A percentile compares a stretch with the other conserved stretches of the same genome.
Conservation (phyloP, 2,329 filamentous ascomycete genomes). For the Exophiala oligosperma region DNA sequence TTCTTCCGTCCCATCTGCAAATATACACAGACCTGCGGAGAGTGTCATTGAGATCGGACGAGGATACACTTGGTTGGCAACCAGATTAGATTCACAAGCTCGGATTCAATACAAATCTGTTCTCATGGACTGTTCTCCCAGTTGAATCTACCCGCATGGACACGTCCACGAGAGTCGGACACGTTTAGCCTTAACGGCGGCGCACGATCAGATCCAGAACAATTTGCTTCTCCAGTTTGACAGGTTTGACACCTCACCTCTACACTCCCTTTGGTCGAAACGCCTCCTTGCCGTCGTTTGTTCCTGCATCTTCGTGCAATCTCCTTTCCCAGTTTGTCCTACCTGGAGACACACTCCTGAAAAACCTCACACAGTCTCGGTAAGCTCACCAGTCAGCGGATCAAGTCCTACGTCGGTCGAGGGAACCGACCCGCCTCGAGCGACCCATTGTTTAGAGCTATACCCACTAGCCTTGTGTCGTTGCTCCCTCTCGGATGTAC, state of each 20-base stretch:
- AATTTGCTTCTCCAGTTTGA: slow-evolving; percentile 7
- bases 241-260: slow-evolving; percentile 10
- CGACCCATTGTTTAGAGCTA: too few relatives aligned
- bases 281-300: not conserved
- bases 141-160: not conserved
- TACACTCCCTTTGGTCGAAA: not conserved
- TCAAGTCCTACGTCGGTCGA: slow-evolving; percentile 10
- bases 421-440: not conserved
- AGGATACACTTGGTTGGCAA: not conserved
- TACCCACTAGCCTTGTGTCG: too few relatives aligned
- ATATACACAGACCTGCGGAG: not conserved
- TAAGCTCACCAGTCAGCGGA: not conserved
- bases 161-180: not conserved
- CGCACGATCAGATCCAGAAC: not conserved
- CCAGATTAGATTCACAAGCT: not conserved
- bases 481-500: slow-evolving; percentile 1
- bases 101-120: not conserved
- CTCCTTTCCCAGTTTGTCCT: slow-evolving; percentile 8
- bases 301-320: slow-evolving; percentile 8
- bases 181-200: not conserved
- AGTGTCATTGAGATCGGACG: not conserved
- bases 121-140: not conserved
- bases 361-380: not conserved
- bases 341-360: not conserved
- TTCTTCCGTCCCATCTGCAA: not conserved